These are phyloP conservation scores for Fusarium foetens DNA, from an alignment of 2,329 filamentous ascomycete species.

Conservation along the genomic window DNA sequence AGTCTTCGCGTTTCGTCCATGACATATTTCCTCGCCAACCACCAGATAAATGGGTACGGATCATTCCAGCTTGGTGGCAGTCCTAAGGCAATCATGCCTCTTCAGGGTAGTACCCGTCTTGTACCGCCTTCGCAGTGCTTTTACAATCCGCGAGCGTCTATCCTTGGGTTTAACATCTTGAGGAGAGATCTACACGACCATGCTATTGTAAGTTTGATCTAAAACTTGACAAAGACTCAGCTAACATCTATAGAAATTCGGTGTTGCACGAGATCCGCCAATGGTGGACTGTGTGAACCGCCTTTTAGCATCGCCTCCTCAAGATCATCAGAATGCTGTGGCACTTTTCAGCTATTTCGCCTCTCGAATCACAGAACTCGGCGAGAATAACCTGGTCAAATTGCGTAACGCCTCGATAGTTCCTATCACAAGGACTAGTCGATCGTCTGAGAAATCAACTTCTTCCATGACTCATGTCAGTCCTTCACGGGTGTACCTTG, in stretches of 20 bases:
- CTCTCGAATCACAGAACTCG: conserved; percentile 78
- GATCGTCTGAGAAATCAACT: conserved; percentile 54
- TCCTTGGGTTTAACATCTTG: conserved; percentile 85
- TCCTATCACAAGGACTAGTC: conserved; percentile 64
- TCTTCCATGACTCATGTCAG: conserved; percentile 57
- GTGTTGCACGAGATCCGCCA: conserved; percentile 82
- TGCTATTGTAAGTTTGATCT: conserved; percentile 63
- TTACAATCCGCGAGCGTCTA: conserved; percentile 77
- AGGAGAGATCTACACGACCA: conserved; percentile 80
- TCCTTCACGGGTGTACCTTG: conserved; percentile 83
- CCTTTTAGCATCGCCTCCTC: conserved; percentile 77
- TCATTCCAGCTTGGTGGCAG: conserved; percentile 67
- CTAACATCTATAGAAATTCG: conserved; percentile 71
- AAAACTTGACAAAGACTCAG: not conserved
- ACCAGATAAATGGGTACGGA: conserved; percentile 80
- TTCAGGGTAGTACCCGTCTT: conserved; percentile 74
- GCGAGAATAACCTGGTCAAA: conserved; percentile 65
- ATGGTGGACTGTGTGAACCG: conserved; percentile 80
- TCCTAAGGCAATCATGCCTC: conserved; percentile 73
- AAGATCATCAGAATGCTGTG: conserved; percentile 71
- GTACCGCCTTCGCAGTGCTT: conserved; percentile 82
- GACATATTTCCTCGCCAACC: conserved; percentile 83
- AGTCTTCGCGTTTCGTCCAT: conserved; percentile 74
- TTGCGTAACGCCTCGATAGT: conserved; percentile 76
- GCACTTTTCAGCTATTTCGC: conserved; percentile 86